These are phyloP conservation scores for Sporothrix protearum DNA, from an alignment of 2,329 filamentous ascomycete genomes.

Conservation along the genomic window DNA sequence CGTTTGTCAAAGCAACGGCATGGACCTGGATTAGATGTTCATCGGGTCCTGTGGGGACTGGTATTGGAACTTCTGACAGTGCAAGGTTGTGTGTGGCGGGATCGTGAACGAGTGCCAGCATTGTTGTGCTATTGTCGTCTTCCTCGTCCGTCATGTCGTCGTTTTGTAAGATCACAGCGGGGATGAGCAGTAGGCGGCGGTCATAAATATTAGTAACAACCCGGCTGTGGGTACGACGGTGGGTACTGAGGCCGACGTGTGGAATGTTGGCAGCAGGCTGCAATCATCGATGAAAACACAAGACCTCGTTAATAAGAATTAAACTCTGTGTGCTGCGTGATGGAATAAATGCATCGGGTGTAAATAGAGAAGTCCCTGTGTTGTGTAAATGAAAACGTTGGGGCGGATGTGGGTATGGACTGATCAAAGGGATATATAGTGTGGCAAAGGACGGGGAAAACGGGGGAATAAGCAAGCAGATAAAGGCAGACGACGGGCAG, in stretches of 20 bases:
- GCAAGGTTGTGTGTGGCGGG: slow-evolving; percentile 15
- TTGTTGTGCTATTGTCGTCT: slow-evolving; percentile 15
- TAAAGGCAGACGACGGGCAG: neutral
- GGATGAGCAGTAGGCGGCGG: neutral
- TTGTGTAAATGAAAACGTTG: slow-evolving; percentile 2
- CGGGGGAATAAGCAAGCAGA: neutral
- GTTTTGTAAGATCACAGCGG: neutral
- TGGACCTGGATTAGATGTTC: slow-evolving; percentile 34
- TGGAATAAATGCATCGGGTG: neutral
- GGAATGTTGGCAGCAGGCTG: neutral
- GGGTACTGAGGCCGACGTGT: neutral
- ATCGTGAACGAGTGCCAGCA: slow-evolving; percentile 24
- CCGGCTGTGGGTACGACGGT: neutral
- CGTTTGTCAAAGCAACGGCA: slow-evolving; percentile 34
- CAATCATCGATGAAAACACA: neutral
- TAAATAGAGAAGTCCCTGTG: neutral
- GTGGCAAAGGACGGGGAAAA: neutral
- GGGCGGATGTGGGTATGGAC: neutral
- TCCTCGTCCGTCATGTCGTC: slow-evolving; percentile 13
- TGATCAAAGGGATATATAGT: slow-evolving; percentile 6
- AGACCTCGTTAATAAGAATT: neutral
- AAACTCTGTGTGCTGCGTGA: neutral
- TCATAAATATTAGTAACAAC: neutral
- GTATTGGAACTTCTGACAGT: slow-evolving; percentile 24
- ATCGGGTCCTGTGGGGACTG: slow-evolving; percentile 24